Evolutionary conservation across 2,329 filamentous ascomycete species (phyloP), one percentile per base, ranked within the genome.

Genomic region (Apiospora kogelbergensis): DNA sequence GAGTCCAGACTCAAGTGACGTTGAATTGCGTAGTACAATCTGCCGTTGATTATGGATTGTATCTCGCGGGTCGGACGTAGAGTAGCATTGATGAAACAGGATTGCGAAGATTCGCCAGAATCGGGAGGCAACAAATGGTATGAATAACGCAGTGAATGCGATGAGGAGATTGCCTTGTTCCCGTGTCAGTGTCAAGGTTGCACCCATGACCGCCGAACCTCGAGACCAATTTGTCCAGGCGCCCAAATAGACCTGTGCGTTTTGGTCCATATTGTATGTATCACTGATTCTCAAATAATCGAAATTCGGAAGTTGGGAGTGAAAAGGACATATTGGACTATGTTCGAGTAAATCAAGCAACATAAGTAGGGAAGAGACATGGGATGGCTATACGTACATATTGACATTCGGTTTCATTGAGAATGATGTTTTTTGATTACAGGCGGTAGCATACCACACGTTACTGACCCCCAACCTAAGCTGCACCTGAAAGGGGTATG

Each of bases 1-100:
- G 4, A 74, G 53, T 0, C 66, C 69, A 9, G 63, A 67, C 9
- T 72, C 72, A 0, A 71, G 68, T 0, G 69, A 42, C 0, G 71
- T 45, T 2, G 73, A 71, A 41, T 74, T 74, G 13, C 73, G 71
- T 11, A 73, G 46, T 20, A 71, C 57, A 1, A 70, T 60, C 37
- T 74, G 73, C 1, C 69, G 69, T 46, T 74, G 72, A 17, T 73
- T 69, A 26, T 73, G 44, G 3, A 73, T 45, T 2, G 69, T 22
- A 42, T 69, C 67, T 22, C 26, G 69, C 6, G 24, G 46, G 1
- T 46, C 26, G 0, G 66, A 7, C 11, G 65, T 68, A 2, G 72
- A 73, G 24, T 46, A 69, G 11, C 7, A 37, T 10, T 64, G 67
- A 42, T 73, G 72, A 3, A 68, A 67, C 1, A 65, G 15, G 9